phyloP scores from a whole-genome alignment of 768 basidiomycete species.

The Mycena olivaceomarginata region DNA sequence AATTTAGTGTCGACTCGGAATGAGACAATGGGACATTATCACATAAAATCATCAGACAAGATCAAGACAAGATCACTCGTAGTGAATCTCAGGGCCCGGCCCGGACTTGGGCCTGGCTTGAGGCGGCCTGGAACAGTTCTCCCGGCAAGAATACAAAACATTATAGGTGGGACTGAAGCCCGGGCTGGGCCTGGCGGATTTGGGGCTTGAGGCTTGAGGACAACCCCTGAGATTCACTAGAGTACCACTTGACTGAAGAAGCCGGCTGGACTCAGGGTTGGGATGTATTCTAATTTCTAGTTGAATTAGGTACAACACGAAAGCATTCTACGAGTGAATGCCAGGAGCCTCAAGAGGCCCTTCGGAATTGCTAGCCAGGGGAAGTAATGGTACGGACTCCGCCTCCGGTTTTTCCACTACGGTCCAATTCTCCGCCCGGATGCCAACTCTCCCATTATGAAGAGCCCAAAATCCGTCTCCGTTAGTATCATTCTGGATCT shows the following conservation, averaged over 20 bases:
- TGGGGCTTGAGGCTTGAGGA: too few species aligned
- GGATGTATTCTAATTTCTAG: neutral
- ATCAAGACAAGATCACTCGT: too few species aligned
- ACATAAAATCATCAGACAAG: neutral
- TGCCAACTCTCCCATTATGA: constrained; percentile 2
- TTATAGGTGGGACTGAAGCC: too few species aligned
- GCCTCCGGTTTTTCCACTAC: neutral
- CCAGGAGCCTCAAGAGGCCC: constrained; percentile 3
- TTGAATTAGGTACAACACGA: neutral
- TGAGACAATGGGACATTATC: neutral
- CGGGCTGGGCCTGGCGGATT: too few species aligned
- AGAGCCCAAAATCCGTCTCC: constrained; percentile 11
- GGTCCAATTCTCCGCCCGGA: constrained; percentile 11
- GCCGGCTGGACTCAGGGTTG: neutral
- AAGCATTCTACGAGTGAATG: constrained; percentile 1
- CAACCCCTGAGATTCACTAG: too few species aligned
- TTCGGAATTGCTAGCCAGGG: constrained; percentile 1
- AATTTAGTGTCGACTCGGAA: too few species aligned
- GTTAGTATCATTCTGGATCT: neutral
- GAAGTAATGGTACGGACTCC: constrained; percentile 19
- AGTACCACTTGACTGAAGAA: neutral
- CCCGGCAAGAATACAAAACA: too few species aligned
- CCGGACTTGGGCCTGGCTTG: too few species aligned
- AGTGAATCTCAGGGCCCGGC: neutral
- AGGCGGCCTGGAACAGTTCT: too few species aligned